A percentile compares a stretch with the other conserved stretches of the same genome.
phyloP scores from a whole-genome alignment of 345 rosid genomes.

The Geranium brycei region DNA sequence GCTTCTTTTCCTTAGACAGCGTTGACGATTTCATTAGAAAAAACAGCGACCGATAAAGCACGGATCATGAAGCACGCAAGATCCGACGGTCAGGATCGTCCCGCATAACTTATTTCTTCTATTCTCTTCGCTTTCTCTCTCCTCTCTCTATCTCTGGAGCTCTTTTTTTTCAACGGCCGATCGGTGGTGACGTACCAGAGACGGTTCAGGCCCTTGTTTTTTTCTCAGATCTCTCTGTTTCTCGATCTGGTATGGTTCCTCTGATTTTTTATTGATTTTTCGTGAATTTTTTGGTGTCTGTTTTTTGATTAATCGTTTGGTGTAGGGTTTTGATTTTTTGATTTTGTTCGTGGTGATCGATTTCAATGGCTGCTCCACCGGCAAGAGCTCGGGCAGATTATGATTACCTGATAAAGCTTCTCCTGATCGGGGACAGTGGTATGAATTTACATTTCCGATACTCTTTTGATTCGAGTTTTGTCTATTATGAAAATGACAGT shows the following conservation, averaged over 20 bases:
- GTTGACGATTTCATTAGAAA: neutral
- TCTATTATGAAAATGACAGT: neutral
- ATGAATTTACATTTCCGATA: conserved; percentile 7
- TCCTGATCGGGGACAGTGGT: conserved; percentile 72
- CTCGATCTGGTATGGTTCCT: conserved; percentile 26
- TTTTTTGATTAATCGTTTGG: too few relatives aligned
- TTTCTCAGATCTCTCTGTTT: conserved; percentile 21
- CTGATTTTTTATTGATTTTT: neutral
- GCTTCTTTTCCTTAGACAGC: neutral
- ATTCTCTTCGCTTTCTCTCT: neutral
- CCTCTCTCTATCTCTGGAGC: neutral
- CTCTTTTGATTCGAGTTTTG: neutral
- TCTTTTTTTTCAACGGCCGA: conserved; percentile 29
- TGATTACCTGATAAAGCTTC: conserved; percentile 60
- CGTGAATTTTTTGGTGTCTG: neutral
- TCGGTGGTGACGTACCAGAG: conserved; percentile 30
- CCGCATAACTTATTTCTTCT: neutral
- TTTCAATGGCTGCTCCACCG: conserved; percentile 58
- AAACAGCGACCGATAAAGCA: neutral
- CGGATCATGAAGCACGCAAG: neutral
- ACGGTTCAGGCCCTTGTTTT: conserved; percentile 14
- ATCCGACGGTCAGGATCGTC: neutral
- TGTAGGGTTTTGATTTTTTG: conserved; percentile 20
- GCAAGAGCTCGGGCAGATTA: conserved; percentile 77
- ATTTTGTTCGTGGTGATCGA: neutral